Evolutionary conservation across 2,329 filamentous ascomycete species (phyloP), one percentile per base, ranked within the genome.

Genomic region (Chaetomium sp.): DNA sequence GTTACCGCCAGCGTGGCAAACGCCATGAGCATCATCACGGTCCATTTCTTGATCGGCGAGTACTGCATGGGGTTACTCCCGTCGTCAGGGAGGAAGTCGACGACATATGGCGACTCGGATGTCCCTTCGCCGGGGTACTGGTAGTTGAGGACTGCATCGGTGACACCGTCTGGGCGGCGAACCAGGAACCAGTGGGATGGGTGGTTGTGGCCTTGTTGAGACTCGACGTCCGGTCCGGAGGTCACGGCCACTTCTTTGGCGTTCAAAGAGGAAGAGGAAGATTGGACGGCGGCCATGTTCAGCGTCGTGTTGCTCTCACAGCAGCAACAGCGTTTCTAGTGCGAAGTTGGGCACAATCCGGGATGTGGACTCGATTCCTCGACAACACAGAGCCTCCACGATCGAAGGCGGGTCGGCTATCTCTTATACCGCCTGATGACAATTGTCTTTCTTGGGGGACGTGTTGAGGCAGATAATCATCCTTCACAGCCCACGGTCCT

Each of bases 41-140:
- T 66, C 86, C 87, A 90, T 72, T 89, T 89, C 69, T 78, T 79
- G 34, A 65, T 54, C 1, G 65, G 57, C 8, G 77, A 70, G 63
- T 83, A 87, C 49, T 74, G 73, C 76, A 86, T 79, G 0, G 87
- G 85, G 68, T 90, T 87, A 60, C 81, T 79, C 8, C 79, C 78
- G 67, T 91, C 87, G 52, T 82, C 69, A 14, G 80, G 78, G 27
- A 88, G 78, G 71, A 85, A 91, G 54, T 82, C 79, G 61, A 90
- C 85, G 36, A 84, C 70, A 60, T 80, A 90, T 1, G 87, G 87
- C 42, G 85, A 81, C 44, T 86, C 80, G 7, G 75, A 67, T 1
- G 86, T 90, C 57, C 87, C 87, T 10, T 77, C 69, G 33, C 85
- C 85, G 12, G 70, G 66, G 62, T 86, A 88, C 3, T 71, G 67